Evolutionary conservation across 371 early-diverging fungal genomes (phyloP).

Genomic region (Conidiobolus incongruus): DNA sequence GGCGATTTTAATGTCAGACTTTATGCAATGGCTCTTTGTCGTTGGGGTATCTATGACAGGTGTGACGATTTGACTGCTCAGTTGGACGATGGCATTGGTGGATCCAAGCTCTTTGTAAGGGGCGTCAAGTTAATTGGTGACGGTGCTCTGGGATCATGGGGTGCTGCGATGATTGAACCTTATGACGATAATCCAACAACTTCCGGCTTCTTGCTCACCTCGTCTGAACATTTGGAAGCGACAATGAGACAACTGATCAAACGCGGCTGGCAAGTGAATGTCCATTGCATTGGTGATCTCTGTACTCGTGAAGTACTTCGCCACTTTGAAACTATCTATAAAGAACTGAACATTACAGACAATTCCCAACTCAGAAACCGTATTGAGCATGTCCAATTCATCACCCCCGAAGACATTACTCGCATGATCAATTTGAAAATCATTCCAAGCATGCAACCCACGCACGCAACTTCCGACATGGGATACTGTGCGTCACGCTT

Average conservation of each 20-base stretch:
- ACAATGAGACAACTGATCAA: conserved; percentile 6
- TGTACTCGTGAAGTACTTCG: conserved; percentile 14
- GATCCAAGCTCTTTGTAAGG: conserved; percentile 2
- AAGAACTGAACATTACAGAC: neutral
- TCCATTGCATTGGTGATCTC: conserved; percentile 19
- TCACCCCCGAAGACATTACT: conserved; percentile 12
- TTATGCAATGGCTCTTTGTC: neutral
- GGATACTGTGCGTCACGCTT: conserved; percentile 12
- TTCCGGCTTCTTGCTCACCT: conserved; percentile 9
- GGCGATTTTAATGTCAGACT: neutral
- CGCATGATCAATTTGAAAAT: conserved; percentile 12
- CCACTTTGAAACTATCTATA: conserved; percentile 9
- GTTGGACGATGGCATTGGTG: no score
- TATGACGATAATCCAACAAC: conserved; percentile 11
- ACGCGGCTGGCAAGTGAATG: conserved; percentile 17
- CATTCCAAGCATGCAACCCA: conserved; percentile 22
- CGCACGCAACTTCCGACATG: conserved; percentile 21
- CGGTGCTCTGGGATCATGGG: conserved; percentile 24
- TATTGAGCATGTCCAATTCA: conserved; percentile 19
- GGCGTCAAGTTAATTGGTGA: conserved; percentile 19
- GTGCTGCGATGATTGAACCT: conserved; percentile 15
- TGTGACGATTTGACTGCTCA: no score
- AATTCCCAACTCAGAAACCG: conserved; percentile 7
- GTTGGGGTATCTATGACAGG: neutral
- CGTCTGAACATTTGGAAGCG: conserved; percentile 4